These are phyloP conservation scores for Collybiopsis luxurians DNA, from an alignment of 768 basidiomycete species.

Conservation along the genomic window DNA sequence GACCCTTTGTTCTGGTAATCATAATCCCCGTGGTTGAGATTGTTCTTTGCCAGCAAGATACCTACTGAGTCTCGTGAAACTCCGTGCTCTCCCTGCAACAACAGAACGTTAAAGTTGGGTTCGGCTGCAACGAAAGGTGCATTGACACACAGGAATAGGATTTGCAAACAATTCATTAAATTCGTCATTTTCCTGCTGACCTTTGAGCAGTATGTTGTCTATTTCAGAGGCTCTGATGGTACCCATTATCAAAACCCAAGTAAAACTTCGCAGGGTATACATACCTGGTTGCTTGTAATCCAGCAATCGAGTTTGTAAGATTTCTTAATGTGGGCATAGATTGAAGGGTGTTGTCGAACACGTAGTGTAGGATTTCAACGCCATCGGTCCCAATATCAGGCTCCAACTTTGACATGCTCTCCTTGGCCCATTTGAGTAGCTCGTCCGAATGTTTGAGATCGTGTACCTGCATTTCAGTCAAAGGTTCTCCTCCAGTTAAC, in stretches of 20 bases:
- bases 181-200: neutral
- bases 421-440: neutral
- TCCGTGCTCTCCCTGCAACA: neutral
- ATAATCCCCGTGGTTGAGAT: neutral
- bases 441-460: neutral
- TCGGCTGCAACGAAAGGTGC: neutral
- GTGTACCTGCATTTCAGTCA: neutral
- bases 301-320: neutral
- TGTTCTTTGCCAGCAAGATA: neutral
- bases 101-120: neutral
- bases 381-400: neutral
- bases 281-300: neutral
- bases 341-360: constrained; percentile 4
- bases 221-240: neutral
- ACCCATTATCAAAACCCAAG: neutral
- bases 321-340: neutral
- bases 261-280: neutral
- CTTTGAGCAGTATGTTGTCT: neutral
- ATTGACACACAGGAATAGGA: neutral
- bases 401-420: neutral
- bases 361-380: neutral
- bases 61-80: neutral
- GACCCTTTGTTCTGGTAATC: constrained; percentile 2
- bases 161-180: neutral
- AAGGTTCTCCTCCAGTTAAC: neutral